Evolutionary conservation across 331 rosid species (phyloP), one percentile per base, ranked within the genome.

Genomic region (Arachis monticola): DNA sequence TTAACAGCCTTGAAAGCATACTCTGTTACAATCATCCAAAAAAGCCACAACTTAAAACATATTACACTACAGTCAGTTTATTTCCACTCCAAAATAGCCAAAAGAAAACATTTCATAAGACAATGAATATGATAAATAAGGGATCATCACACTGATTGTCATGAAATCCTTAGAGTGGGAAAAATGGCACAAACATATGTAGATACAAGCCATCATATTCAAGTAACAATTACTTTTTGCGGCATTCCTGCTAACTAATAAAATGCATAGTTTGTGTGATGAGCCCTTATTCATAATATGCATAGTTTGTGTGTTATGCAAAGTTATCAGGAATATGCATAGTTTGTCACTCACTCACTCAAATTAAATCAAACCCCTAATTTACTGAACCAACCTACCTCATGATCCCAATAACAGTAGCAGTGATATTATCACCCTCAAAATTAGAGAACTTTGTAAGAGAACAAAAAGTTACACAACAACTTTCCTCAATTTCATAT

Each of bases 1-100:
- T 95, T 95, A 50, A 95, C 99, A 73, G 99, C 99, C 93, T 95
- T 95, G 73, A 95, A 95, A 7, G 99, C 98, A 85, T 95, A 95
- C 80, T 95, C 99, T 95, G 79, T 61, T 76, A 77, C 76, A 48
- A 35, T 77, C 80, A 81, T 55, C 47, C 58, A 74, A 73, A 74
- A 74, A 10, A 45, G 5, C 53, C 63, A 55, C 17, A 57, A 67
- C 45, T 81, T 44, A 74, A 70, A 75, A 45, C 0, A 80, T 7
- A 60, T 3, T 11, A 68, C 45, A 51, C 65, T 32, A 42, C 68
- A 46, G 52, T 31, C 60, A 68, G 42, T 30, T 68, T 27, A 74
- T 31, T 67, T 68, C 62, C 45, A 6, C 7, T 44, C 48, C 48
- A 79, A 60, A 22, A 79, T 57, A 67, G 63, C 30, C n/a, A 70